phyloP scores from a whole-genome alignment of 2,329 filamentous ascomycete species.

The Diaporthe sp. region DNA sequence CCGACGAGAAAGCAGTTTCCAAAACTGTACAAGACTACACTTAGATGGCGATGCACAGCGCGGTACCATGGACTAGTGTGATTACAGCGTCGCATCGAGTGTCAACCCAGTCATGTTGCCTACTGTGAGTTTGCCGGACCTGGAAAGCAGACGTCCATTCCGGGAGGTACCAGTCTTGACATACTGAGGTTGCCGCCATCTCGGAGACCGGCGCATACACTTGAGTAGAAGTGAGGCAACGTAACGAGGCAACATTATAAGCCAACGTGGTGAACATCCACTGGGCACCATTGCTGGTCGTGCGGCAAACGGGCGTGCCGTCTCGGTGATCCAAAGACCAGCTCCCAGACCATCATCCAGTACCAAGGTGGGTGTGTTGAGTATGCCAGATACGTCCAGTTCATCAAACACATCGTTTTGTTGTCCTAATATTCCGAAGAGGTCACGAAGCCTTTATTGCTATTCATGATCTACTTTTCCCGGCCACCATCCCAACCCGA shows the following conservation, averaged over 20 bases:
- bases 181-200: too few relatives aligned
- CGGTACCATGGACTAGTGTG: not conserved
- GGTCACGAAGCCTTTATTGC: constrained; percentile 34
- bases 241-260: too few relatives aligned
- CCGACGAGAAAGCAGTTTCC: not conserved
- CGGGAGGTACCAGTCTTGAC: not conserved
- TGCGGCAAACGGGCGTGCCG: not conserved
- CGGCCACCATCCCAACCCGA: constrained; percentile 29
- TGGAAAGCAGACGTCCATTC: not conserved
- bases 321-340: not conserved
- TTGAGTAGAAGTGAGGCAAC: too few relatives aligned
- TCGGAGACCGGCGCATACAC: not conserved
- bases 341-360: not conserved
- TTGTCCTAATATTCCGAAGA: not conserved
- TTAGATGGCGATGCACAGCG: not conserved
- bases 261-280: not conserved
- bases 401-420: not conserved
- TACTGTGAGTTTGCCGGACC: not conserved
- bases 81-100: not conserved
- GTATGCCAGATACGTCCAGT: not conserved
- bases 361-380: too few relatives aligned
- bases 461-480: constrained; percentile 38
- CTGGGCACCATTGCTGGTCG: not conserved
- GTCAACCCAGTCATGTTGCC: not conserved
- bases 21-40: not conserved